A percentile compares a stretch with the other conserved stretches of the same genome.
Evolutionary conservation across 2,329 filamentous ascomycete species (phyloP).

Genomic region (Aschersonia sp.): DNA sequence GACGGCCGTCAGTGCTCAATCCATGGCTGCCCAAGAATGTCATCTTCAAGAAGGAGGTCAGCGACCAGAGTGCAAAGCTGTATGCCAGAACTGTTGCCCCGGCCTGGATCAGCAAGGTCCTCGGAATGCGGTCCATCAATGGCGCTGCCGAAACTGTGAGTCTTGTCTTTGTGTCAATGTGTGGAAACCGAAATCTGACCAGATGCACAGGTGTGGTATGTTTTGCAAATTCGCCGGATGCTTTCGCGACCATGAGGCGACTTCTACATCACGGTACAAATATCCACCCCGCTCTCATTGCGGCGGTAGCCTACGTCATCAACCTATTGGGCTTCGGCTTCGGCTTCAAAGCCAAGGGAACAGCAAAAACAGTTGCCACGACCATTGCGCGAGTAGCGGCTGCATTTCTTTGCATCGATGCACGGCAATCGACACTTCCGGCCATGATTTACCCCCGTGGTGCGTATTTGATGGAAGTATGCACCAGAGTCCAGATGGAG

Average conservation of each 20-base stretch:
- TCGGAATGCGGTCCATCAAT: conserved; percentile 7
- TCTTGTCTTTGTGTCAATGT: neutral
- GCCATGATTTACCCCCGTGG: no score
- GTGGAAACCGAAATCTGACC: neutral
- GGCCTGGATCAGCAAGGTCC: conserved; percentile 10
- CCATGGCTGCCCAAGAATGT: conserved; percentile 19
- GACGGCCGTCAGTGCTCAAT: conserved; percentile 22
- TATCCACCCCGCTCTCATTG: no score
- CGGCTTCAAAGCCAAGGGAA: no score
- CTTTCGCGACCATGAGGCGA: neutral
- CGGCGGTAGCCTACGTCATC: no score
- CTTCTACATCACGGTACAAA: neutral
- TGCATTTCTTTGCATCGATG: no score
- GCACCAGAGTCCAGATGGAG: no score
- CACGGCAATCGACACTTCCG: no score
- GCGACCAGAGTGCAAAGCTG: conserved; percentile 18
- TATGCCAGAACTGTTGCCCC: conserved; percentile 12
- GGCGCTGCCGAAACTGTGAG: conserved; percentile 8
- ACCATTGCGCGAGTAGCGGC: no score
- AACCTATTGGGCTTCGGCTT: no score
- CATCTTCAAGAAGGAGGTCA: conserved; percentile 19
- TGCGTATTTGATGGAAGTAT: no score
- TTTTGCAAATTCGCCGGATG: conserved; percentile 1
- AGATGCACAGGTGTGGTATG: conserved; percentile 1
- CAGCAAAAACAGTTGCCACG: no score